Evolutionary conservation across 352 stramenopile species (phyloP).

Genomic region (Phytophthora hybrid): DNA sequence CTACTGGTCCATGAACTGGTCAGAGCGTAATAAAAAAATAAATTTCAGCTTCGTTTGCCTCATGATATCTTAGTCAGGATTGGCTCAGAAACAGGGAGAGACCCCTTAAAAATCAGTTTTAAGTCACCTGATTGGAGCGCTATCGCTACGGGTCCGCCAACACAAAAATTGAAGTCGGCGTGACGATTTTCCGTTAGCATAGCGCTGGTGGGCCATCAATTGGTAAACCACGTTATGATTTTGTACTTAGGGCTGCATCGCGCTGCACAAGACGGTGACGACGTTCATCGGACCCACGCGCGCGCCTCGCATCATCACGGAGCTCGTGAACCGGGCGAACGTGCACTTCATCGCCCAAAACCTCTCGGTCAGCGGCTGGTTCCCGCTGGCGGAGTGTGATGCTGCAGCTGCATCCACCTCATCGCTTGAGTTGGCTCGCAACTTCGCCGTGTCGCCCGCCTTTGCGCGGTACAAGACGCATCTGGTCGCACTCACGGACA

Average conservation of each 20-base stretch:
- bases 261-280: constrained; percentile 81
- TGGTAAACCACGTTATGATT: no score
- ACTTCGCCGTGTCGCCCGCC: constrained; percentile 75
- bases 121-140: no score
- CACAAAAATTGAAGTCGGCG: no score
- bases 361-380: constrained; percentile 72
- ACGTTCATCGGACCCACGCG: constrained; percentile 60
- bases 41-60: no score
- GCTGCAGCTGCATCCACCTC: constrained; percentile 43
- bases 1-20: no score
- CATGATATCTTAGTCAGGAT: no score
- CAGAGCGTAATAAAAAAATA: no score
- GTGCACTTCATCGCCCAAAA: constrained; percentile 87
- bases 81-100: no score
- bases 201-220: no score
- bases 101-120: no score
- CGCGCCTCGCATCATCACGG: constrained; percentile 75
- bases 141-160: no score
- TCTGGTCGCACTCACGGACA: constrained; percentile 54
- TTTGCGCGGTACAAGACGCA: constrained; percentile 87
- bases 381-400: constrained; percentile 47
- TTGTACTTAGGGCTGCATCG: constrained; percentile 56
- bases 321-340: constrained; percentile 81
- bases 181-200: no score
- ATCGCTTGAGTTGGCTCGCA: constrained; percentile 60